These are phyloP conservation scores for Meripilus lineatus DNA, from an alignment of 1,284 basidiomycete genomes.

Conservation along the genomic window DNA sequence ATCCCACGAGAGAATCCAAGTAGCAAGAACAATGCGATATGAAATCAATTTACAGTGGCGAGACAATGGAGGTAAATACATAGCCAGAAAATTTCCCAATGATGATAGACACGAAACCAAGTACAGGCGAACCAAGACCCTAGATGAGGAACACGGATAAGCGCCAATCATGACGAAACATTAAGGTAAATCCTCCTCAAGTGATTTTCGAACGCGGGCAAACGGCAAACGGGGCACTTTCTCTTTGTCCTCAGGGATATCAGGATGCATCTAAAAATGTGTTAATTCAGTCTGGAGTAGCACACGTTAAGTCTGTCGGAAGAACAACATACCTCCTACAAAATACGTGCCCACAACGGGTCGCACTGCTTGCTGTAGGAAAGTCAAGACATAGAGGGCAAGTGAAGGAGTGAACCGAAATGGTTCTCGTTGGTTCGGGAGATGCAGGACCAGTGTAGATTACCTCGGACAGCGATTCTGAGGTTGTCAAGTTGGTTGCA, in stretches of 20 bases:
- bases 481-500: background rate
- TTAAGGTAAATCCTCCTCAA: conserved; percentile 21
- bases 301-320: background rate
- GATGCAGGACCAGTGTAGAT: background rate
- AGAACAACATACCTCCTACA: conserved; percentile 16
- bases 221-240: conserved; percentile 25
- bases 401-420: background rate
- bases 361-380: conserved; percentile 18
- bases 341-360: conserved; percentile 26
- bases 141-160: background rate
- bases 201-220: conserved; percentile 14
- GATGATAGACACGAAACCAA: no score
- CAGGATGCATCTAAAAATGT: conserved; percentile 19
- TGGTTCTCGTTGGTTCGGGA: background rate
- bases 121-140: no score
- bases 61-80: no score
- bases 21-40: no score
- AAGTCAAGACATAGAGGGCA: conserved; percentile 27
- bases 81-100: no score
- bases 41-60: no score
- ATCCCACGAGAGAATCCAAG: no score
- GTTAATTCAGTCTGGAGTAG: background rate
- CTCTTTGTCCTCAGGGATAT: conserved; percentile 15
- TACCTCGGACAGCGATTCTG: background rate
- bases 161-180: background rate